Evolutionary conservation across 2,329 filamentous ascomycete genomes (phyloP).

Genomic region (Paramyrothecium sp.): DNA sequence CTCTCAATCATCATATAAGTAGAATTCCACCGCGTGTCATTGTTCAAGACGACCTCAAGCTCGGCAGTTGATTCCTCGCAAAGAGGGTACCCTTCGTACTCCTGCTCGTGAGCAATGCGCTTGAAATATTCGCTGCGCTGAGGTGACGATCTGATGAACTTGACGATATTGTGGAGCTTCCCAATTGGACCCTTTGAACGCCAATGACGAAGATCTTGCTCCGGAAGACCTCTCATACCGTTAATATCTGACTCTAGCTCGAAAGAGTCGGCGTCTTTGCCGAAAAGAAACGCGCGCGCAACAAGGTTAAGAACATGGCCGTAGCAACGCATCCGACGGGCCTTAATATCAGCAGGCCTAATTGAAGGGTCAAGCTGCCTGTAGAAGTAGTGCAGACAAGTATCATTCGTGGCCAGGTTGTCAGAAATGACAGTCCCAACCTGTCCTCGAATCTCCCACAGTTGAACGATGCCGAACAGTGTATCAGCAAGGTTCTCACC

Average conservation of each 20-base stretch:
- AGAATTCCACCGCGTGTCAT: no score
- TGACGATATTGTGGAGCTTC: slow-evolving; percentile 1
- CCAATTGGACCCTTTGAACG: not conserved
- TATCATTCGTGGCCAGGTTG: not conserved
- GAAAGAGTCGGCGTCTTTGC: slow-evolving; percentile 6
- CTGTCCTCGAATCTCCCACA: not conserved
- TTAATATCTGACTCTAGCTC: slow-evolving; percentile 5
- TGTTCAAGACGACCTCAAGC: no score
- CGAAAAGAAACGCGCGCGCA: no score
- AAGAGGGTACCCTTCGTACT: no score
- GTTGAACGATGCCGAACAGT: not conserved
- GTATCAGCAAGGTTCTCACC: not conserved
- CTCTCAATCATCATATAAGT: no score
- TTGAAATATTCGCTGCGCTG: slow-evolving; percentile 5
- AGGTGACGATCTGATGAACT: slow-evolving; percentile 6
- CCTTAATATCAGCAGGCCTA: not conserved
- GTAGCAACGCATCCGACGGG: not conserved
- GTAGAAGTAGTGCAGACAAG: not conserved
- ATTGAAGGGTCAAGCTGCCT: not conserved
- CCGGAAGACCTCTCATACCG: not conserved
- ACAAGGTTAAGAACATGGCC: no score
- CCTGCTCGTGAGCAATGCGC: slow-evolving; percentile 2
- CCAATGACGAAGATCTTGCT: not conserved
- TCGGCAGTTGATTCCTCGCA: no score
- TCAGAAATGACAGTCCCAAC: not conserved